phyloP scores from a whole-genome alignment of 768 basidiomycete genomes.

The Cystofilobasidium ferigula region DNA sequence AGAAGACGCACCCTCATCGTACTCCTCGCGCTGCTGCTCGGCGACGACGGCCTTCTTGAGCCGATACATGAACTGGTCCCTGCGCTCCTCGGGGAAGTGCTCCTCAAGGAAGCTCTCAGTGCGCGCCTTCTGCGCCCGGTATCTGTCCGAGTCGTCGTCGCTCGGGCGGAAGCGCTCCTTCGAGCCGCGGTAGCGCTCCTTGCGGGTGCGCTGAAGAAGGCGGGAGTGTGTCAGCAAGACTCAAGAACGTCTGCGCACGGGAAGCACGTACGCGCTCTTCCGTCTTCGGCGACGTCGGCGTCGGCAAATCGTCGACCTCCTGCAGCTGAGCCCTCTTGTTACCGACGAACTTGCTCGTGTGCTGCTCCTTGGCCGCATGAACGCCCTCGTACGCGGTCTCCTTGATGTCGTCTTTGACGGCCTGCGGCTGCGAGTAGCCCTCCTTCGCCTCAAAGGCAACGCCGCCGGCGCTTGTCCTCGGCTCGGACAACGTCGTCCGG shows the following conservation, averaged over 20 bases:
- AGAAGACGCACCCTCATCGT: conserved; percentile 20
- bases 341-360: background rate
- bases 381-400: background rate
- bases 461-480: background rate
- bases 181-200: conserved; percentile 39
- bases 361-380: background rate
- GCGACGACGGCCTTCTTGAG: conserved; percentile 88
- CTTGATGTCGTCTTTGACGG: background rate
- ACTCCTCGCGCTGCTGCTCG: conserved; percentile 66
- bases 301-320: background rate
- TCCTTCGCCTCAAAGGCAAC: background rate
- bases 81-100: conserved; percentile 75
- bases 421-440: background rate
- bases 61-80: conserved; percentile 76
- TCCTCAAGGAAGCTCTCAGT: conserved; percentile 50
- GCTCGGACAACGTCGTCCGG: no score
- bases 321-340: background rate
- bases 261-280: background rate
- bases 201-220: conserved; percentile 33
- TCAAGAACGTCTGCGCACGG: background rate
- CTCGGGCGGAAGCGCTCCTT: conserved; percentile 55
- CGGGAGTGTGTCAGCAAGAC: conserved; percentile 36
- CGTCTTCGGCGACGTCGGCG: background rate
- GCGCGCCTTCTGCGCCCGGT: conserved; percentile 47
- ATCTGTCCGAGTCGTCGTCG: conserved; percentile 48